These are phyloP conservation scores for Fraxinus paxiana DNA, from an alignment of 305 asterid species.

Conservation along the genomic window DNA sequence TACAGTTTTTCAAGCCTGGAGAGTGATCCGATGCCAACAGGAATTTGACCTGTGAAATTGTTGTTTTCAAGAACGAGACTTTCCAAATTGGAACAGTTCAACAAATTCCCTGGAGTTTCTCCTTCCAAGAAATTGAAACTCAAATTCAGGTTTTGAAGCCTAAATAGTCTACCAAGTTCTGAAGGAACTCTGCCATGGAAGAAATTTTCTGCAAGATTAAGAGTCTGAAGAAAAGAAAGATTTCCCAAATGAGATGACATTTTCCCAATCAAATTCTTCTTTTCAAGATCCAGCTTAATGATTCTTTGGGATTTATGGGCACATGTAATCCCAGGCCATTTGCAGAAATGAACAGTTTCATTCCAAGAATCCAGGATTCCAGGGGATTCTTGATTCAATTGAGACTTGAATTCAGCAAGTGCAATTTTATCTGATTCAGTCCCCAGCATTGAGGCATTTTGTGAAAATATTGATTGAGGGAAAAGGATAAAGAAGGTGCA, in stretches of 20 bases:
- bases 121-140: background rate
- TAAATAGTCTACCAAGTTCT: background rate
- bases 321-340: background rate
- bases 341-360: background rate
- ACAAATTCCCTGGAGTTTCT: background rate
- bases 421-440: background rate
- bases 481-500: background rate
- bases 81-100: background rate
- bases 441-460: background rate
- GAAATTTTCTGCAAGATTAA: background rate
- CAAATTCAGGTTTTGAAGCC: background rate
- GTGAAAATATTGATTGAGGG: background rate
- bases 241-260: background rate
- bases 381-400: background rate
- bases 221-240: background rate
- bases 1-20: background rate
- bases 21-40: background rate
- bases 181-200: background rate
- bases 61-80: background rate
- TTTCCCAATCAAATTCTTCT: background rate
- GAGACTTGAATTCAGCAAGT: background rate
- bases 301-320: background rate
- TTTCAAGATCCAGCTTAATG: background rate
- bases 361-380: background rate
- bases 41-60: background rate